Percentiles rank a stretch among this genome's conserved stretches.
These are phyloP conservation scores for Wickerhamomyces rabaulensis DNA, from an alignment of 805 yeast genomes.

Conservation along the genomic window DNA sequence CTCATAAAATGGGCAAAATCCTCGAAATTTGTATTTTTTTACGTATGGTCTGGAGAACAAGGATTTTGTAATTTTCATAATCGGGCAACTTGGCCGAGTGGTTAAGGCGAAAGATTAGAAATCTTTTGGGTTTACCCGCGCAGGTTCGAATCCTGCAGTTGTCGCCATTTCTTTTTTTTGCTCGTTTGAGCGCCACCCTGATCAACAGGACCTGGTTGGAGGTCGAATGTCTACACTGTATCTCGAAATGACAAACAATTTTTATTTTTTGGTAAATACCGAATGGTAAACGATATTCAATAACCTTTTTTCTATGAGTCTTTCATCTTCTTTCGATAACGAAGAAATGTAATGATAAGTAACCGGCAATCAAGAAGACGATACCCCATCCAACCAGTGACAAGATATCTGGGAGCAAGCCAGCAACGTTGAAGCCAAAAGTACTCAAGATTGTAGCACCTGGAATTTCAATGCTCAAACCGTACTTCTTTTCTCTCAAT, in stretches of 20 bases:
- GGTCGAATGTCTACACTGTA: too few relatives aligned
- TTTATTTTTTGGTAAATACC: not conserved
- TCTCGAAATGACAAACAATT: not conserved
- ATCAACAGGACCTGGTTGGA: too few relatives aligned
- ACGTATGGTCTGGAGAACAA: too few relatives aligned
- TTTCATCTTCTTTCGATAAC: slow-evolving; percentile 60
- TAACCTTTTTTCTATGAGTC: not conserved
- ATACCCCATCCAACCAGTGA: slow-evolving; percentile 54
- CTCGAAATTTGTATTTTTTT: too few relatives aligned
- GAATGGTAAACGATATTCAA: not conserved
- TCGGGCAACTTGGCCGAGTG: slow-evolving; percentile 58
- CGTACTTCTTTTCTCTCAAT: slow-evolving; percentile 83
- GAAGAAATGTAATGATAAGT: slow-evolving; percentile 62
- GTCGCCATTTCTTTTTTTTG: slow-evolving; percentile 44
- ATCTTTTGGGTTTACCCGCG: slow-evolving; percentile 59
- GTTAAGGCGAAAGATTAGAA: slow-evolving; percentile 62
- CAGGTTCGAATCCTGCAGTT: slow-evolving; percentile 72
- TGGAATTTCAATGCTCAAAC: slow-evolving; percentile 91
- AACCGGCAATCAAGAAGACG: slow-evolving; percentile 63
- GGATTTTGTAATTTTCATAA: too few relatives aligned
- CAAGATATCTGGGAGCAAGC: slow-evolving; percentile 60
- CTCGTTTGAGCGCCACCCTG: too few relatives aligned
- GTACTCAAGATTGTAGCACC: slow-evolving; percentile 96
- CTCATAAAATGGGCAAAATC: too few relatives aligned
- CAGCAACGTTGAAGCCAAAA: slow-evolving; percentile 86